Conservation (phyloP, 2,329 filamentous ascomycete species). For the Arthrobotrys sinensis region DNA sequence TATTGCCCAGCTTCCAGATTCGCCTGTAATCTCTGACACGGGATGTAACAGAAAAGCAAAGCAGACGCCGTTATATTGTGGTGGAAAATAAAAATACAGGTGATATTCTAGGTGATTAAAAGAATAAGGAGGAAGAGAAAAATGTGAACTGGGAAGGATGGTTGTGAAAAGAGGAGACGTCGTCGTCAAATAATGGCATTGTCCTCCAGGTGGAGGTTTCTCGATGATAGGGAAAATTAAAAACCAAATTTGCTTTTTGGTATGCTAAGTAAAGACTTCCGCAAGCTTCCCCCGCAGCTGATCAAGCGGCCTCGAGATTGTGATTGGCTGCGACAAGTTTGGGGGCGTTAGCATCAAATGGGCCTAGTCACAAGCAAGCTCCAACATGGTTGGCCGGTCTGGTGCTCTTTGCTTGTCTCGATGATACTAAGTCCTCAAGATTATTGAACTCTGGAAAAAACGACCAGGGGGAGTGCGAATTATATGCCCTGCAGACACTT, state of each 20-base stretch:
- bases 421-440: constrained; percentile 22
- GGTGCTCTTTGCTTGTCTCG: constrained; percentile 28
- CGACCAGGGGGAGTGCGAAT: constrained; percentile 31
- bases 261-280: constrained; percentile 32
- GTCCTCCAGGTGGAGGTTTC: constrained; percentile 33
- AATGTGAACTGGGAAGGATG: constrained; percentile 20
- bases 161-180: constrained; percentile 26
- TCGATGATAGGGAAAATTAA: constrained; percentile 51
- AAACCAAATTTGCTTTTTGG: constrained; percentile 42
- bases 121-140: constrained; percentile 19
- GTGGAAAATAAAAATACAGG: constrained; percentile 14
- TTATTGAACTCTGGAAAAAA: constrained; percentile 22
- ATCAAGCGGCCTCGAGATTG: constrained; percentile 32
- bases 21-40: constrained; percentile 27
- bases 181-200: constrained; percentile 60
- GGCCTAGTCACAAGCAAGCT: constrained; percentile 54
- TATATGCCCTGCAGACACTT: constrained; percentile 34
- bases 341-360: constrained; percentile 53
- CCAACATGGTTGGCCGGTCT: constrained; percentile 51
- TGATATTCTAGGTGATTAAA: constrained; percentile 8
- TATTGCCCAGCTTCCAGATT: constrained; percentile 55
- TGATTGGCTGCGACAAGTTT: constrained; percentile 49
- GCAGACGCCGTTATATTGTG: constrained; percentile 11
- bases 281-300: constrained; percentile 54
- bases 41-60: constrained; percentile 15